These are phyloP conservation scores for Tephrocybe sp. DNA, from an alignment of 768 basidiomycete species.

Conservation along the genomic window DNA sequence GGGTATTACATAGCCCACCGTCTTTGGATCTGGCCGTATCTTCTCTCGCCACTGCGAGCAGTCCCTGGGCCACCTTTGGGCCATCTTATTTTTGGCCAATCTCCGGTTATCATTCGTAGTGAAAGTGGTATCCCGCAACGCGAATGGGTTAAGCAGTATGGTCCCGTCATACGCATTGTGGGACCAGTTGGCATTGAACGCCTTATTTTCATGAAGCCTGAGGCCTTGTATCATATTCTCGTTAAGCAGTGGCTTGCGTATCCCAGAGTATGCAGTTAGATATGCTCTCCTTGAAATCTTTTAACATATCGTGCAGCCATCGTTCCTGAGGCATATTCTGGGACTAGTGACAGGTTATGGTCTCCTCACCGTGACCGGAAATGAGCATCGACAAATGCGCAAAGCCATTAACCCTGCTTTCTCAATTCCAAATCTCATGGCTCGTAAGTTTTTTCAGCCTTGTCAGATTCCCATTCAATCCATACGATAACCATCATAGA, in stretches of 20 bases:
- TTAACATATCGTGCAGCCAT: slow-evolving; percentile 28
- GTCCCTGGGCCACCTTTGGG: slow-evolving; percentile 27
- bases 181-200: slow-evolving; percentile 46
- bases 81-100: slow-evolving; percentile 18
- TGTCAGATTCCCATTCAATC: neutral
- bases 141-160: slow-evolving; percentile 45
- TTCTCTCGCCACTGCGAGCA: slow-evolving; percentile 26
- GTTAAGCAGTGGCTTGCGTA: slow-evolving; percentile 42
- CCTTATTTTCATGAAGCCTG: slow-evolving; percentile 40
- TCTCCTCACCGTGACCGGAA: slow-evolving; percentile 44
- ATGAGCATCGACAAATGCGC: slow-evolving; percentile 48
- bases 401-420: slow-evolving; percentile 53
- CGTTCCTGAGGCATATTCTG: slow-evolving; percentile 38
- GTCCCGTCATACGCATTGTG: slow-evolving; percentile 41
- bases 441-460: slow-evolving; percentile 24
- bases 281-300: neutral
- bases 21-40: slow-evolving; percentile 28
- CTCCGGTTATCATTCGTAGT: slow-evolving; percentile 10
- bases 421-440: slow-evolving; percentile 39
- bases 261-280: slow-evolving; percentile 33
- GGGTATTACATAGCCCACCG: slow-evolving; percentile 19
- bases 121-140: slow-evolving; percentile 43
- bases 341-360: slow-evolving; percentile 44
- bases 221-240: slow-evolving; percentile 40
- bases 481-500: slow-evolving; percentile 23